These are phyloP conservation scores for Argentina anserina DNA, from an alignment of 306 rosid species.

Conservation along the genomic window DNA sequence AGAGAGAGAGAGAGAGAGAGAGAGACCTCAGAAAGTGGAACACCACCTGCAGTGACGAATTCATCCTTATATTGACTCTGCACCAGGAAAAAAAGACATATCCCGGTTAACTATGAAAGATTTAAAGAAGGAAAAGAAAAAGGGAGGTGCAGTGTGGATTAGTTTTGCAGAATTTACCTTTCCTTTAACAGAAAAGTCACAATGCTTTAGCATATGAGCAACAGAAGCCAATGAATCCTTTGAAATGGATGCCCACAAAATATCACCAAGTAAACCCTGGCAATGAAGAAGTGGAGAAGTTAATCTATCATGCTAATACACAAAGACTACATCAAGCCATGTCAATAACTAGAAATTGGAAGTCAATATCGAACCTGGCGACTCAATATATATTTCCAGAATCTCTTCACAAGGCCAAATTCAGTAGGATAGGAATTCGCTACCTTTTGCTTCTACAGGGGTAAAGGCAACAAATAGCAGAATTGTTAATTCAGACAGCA, in stretches of 20 bases:
- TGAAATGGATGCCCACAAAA: conserved; percentile 81
- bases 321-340: neutral
- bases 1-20: conserved; percentile 25
- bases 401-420: conserved; percentile 79
- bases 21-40: conserved; percentile 82
- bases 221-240: conserved; percentile 62
- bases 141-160: neutral
- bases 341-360: conserved; percentile 1
- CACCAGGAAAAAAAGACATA: conserved; percentile 17
- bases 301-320: conserved; percentile 13
- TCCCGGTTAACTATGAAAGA: neutral
- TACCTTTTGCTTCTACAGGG: conserved; percentile 81
- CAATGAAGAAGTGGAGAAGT: conserved; percentile 12
- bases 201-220: conserved; percentile 66
- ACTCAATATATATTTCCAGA: conserved; percentile 78
- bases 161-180: conserved; percentile 46
- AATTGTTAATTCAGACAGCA: conserved; percentile 6
- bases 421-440: conserved; percentile 70
- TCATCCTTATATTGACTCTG: conserved; percentile 97
- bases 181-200: conserved; percentile 59
- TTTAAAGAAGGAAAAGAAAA: neutral
- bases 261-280: conserved; percentile 67
- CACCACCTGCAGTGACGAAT: conserved; percentile 95
- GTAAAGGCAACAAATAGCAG: conserved; percentile 21
- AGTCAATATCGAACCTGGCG: conserved; percentile 49